Conservation (phyloP, 1,139 yeast genomes). For the Geotrichum fermentans region DNA sequence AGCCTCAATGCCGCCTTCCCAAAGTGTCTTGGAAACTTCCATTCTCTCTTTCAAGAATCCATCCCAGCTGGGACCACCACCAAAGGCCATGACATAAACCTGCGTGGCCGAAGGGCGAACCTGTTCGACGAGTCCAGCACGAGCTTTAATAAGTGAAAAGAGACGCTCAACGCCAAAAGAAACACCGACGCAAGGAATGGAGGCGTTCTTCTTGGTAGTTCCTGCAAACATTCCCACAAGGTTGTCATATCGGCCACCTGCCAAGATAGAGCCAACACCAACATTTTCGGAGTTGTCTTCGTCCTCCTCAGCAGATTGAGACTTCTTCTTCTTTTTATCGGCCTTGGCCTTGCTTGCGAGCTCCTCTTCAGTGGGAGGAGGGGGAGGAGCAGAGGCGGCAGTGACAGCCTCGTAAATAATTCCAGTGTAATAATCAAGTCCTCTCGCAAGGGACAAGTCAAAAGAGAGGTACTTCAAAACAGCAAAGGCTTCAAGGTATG, state of each 20-base stretch:
- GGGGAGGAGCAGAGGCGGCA: slow-evolving; percentile 89
- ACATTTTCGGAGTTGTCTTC: slow-evolving; percentile 96
- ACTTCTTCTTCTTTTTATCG: slow-evolving; percentile 34
- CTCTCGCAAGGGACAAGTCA: slow-evolving; percentile 93
- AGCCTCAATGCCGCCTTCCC: slow-evolving; percentile 85
- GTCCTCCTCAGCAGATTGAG: slow-evolving; percentile 43
- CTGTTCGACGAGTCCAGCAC: slow-evolving; percentile 52
- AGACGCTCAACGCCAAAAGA: slow-evolving; percentile 95
- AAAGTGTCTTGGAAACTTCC: slow-evolving; percentile 70
- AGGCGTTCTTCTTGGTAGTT: slow-evolving; percentile 57
- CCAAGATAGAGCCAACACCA: slow-evolving; percentile 97
- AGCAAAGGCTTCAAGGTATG: slow-evolving; percentile 75
- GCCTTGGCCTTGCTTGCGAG: slow-evolving; percentile 36
- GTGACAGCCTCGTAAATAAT: slow-evolving; percentile 95
- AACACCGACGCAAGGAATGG: slow-evolving; percentile 94
- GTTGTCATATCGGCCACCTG: slow-evolving; percentile 97
- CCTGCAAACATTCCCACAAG: slow-evolving; percentile 93
- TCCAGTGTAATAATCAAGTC: slow-evolving; percentile 95
- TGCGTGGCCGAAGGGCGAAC: slow-evolving; percentile 84
- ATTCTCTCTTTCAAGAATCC: slow-evolving; percentile 91
- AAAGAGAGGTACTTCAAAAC: slow-evolving; percentile 64
- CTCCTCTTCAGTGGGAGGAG: slow-evolving; percentile 45
- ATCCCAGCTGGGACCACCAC: slow-evolving; percentile 94
- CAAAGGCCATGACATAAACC: slow-evolving; percentile 94
- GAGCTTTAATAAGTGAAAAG: slow-evolving; percentile 80